A percentile compares a stretch with the other conserved stretches of the same genome.
Evolutionary conservation across 2,329 filamentous ascomycete species (phyloP).

Genomic region (Neonectria punicea): DNA sequence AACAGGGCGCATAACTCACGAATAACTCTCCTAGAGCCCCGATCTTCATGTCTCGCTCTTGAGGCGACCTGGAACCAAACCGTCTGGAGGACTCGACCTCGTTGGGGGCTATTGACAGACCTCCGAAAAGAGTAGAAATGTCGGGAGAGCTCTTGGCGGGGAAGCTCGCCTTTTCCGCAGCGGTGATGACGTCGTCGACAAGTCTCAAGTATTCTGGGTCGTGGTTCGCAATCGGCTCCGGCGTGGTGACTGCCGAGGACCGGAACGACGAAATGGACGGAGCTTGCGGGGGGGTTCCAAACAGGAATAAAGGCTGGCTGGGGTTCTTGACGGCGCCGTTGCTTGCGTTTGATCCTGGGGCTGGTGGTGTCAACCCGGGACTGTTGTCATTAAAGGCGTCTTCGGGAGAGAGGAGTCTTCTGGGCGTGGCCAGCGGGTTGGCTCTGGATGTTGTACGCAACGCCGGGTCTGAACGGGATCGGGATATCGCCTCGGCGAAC

Average conservation of each 20-base stretch:
- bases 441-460: neutral
- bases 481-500: neutral
- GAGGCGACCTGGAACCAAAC: constrained; percentile 7
- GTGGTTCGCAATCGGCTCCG: constrained; percentile 16
- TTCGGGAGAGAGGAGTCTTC: constrained; percentile 6
- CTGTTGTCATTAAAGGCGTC: neutral
- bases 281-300: constrained; percentile 25
- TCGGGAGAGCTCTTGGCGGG: constrained; percentile 2
- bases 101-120: constrained; percentile 21
- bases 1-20: neutral
- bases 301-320: constrained; percentile 28
- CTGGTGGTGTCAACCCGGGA: neutral
- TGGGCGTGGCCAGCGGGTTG: neutral
- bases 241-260: constrained; percentile 5
- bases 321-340: neutral
- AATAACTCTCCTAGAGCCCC: constrained; percentile 37
- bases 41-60: constrained; percentile 32
- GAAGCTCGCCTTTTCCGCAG: neutral
- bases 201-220: constrained; percentile 26
- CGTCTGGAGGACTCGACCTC: constrained; percentile 14
- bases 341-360: neutral
- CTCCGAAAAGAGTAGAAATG: constrained; percentile 24
- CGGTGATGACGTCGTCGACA: constrained; percentile 22
- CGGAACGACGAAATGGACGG: constrained; percentile 23
- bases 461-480: neutral